Conservation (phyloP, 768 basidiomycete species). For the Rhizopogon vinicolor region DNA sequence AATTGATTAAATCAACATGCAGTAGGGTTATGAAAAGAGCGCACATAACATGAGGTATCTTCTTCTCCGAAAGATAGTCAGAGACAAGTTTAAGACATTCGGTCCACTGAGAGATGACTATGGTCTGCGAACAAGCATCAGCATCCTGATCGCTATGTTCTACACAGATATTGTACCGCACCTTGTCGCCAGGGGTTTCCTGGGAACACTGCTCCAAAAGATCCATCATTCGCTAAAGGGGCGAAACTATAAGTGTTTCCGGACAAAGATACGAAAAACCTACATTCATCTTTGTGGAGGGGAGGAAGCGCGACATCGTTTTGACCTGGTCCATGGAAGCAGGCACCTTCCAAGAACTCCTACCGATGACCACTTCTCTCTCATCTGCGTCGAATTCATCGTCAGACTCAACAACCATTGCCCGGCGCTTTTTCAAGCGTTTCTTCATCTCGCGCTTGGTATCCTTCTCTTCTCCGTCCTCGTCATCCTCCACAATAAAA, state of each 20-base stretch:
- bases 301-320: constrained; percentile 51
- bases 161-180: constrained; percentile 12
- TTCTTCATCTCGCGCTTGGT: constrained; percentile 34
- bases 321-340: constrained; percentile 32
- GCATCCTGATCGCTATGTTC: background rate
- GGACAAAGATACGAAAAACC: constrained; percentile 2
- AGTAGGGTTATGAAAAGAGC: constrained; percentile 2
- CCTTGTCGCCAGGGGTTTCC: constrained; percentile 58
- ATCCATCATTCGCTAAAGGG: constrained; percentile 53
- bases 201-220: constrained; percentile 39
- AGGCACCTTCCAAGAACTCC: constrained; percentile 22
- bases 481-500: constrained; percentile 49
- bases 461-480: constrained; percentile 53
- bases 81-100: constrained; percentile 59
- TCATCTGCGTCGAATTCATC: constrained; percentile 38
- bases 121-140: constrained; percentile 31
- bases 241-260: background rate
- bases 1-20: background rate
- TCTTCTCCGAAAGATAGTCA: constrained; percentile 49
- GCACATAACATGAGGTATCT: constrained; percentile 52
- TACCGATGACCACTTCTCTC: constrained; percentile 37
- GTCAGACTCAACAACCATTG: constrained; percentile 41
- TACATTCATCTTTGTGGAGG: constrained; percentile 76
- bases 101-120: constrained; percentile 74
- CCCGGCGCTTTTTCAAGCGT: constrained; percentile 31